Percentiles rank a stretch among this genome's conserved stretches.
These are phyloP conservation scores for Vanderwaltozyma yarrowii DNA, from an alignment of 805 yeast genomes.

Conservation along the genomic window DNA sequence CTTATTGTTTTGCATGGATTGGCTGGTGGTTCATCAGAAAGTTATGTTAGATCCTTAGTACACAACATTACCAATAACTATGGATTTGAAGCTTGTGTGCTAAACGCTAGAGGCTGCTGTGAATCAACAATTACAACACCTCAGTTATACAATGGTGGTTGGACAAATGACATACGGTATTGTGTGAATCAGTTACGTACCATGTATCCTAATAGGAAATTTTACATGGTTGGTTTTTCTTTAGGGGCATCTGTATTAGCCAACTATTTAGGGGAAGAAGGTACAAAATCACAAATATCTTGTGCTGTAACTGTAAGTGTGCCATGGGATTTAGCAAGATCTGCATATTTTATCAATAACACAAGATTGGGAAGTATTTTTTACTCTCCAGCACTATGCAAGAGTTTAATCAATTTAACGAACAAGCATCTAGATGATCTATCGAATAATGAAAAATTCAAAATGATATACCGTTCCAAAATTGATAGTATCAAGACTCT, in stretches of 20 bases:
- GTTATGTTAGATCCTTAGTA: constrained; percentile 55
- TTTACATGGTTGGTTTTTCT: constrained; percentile 69
- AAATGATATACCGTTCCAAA: constrained; percentile 14
- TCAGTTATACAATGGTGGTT: constrained; percentile 55
- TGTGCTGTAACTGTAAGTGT: constrained; percentile 53
- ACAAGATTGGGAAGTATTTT: constrained; percentile 35
- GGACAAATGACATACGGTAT: constrained; percentile 59
- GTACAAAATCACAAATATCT: constrained; percentile 33
- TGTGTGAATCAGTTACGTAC: constrained; percentile 41
- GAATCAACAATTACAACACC: constrained; percentile 60
- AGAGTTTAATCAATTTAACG: constrained; percentile 36
- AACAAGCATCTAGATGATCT: constrained; percentile 33
- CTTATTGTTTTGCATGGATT: constrained; percentile 64
- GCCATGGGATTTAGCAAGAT: constrained; percentile 64
- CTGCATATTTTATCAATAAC: constrained; percentile 35
- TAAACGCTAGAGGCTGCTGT: constrained; percentile 72
- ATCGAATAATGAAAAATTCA: constrained; percentile 19
- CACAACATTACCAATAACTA: constrained; percentile 28
- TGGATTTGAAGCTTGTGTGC: constrained; percentile 54
- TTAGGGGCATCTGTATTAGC: constrained; percentile 65
- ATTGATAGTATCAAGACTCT: constrained; percentile 27
- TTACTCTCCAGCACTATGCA: constrained; percentile 44
- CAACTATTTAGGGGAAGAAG: constrained; percentile 63
- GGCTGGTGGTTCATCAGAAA: constrained; percentile 79
- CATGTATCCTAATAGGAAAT: constrained; percentile 51